Conservation (phyloP, 2,329 filamentous ascomycete genomes). For the Alternaria angustiovoidea region DNA sequence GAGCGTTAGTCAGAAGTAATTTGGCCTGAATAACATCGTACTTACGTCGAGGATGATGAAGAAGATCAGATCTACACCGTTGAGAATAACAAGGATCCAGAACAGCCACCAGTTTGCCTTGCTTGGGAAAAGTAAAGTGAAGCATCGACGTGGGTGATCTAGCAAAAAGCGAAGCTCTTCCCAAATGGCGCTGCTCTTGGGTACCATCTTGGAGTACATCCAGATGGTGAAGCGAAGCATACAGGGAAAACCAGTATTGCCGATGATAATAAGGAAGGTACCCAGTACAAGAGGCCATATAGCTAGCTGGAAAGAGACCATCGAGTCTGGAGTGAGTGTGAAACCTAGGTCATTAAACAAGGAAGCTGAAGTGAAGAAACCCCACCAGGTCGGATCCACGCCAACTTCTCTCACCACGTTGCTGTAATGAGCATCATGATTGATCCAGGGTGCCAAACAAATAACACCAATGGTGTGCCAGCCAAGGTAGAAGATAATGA, state of each 20-base stretch:
- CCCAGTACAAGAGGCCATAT: slow-evolving; percentile 78
- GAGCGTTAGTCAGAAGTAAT: slow-evolving; percentile 6
- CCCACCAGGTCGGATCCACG: slow-evolving; percentile 84
- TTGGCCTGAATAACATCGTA: slow-evolving; percentile 21
- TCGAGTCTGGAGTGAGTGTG: slow-evolving; percentile 90
- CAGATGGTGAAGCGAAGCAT: slow-evolving; percentile 96
- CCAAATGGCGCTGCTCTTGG: slow-evolving; percentile 74
- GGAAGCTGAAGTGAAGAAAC: slow-evolving; percentile 85
- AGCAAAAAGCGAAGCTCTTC: slow-evolving; percentile 91
- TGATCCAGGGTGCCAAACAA: slow-evolving; percentile 82
- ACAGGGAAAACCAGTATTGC: slow-evolving; percentile 94
- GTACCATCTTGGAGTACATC: slow-evolving; percentile 72
- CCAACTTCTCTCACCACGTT: slow-evolving; percentile 67
- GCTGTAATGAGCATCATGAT: slow-evolving; percentile 66
- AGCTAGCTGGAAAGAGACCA: slow-evolving; percentile 85
- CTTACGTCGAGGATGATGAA: slow-evolving; percentile 91
- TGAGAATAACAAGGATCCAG: slow-evolving; percentile 81
- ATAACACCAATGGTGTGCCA: slow-evolving; percentile 81
- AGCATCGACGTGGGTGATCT: slow-evolving; percentile 94
- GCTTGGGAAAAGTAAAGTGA: slow-evolving; percentile 90
- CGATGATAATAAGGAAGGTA: slow-evolving; percentile 88
- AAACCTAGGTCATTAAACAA: slow-evolving; percentile 96
- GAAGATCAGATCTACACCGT: slow-evolving; percentile 84
- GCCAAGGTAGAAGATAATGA: slow-evolving; percentile 80
- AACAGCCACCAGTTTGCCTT: slow-evolving; percentile 97